phyloP scores from a whole-genome alignment of 768 basidiomycete genomes.

The Sarcodon sp. region DNA sequence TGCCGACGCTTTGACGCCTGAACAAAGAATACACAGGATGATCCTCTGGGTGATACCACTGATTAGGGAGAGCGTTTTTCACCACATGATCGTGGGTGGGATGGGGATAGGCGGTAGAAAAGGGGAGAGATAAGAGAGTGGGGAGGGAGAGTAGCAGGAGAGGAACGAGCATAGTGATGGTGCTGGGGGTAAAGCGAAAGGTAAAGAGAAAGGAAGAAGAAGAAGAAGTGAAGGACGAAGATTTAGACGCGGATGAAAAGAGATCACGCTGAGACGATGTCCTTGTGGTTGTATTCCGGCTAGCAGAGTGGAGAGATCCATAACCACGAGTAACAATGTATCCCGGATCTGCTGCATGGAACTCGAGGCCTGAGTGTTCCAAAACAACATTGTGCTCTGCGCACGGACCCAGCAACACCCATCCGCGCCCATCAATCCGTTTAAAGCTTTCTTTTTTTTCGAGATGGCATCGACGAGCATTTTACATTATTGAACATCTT shows the following conservation, averaged over 20 bases:
- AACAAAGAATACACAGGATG: constrained; percentile 56
- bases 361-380: too few species aligned
- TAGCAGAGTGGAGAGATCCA: too few species aligned
- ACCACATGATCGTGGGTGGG: constrained; percentile 11
- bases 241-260: background rate
- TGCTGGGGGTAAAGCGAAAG: constrained; percentile 2
- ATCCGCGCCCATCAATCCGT: too few species aligned
- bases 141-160: background rate
- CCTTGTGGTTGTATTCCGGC: too few species aligned
- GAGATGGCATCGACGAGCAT: too few species aligned
- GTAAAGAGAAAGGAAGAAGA: constrained; percentile 27
- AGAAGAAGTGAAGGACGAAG: constrained; percentile 13
- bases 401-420: too few species aligned
- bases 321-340: too few species aligned
- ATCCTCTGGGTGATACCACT: constrained; percentile 50
- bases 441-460: too few species aligned
- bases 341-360: too few species aligned
- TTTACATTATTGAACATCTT: too few species aligned
- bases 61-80: constrained; percentile 13
- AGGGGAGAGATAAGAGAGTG: constrained; percentile 5
- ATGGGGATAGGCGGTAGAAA: constrained; percentile 9
- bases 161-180: constrained; percentile 5
- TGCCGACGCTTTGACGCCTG: constrained; percentile 24
- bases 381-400: too few species aligned
- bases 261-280: background rate